Evolutionary conservation across 495 filamentous ascomycete genomes (phyloP).

Genomic region (Parachaetomium inaequale): DNA sequence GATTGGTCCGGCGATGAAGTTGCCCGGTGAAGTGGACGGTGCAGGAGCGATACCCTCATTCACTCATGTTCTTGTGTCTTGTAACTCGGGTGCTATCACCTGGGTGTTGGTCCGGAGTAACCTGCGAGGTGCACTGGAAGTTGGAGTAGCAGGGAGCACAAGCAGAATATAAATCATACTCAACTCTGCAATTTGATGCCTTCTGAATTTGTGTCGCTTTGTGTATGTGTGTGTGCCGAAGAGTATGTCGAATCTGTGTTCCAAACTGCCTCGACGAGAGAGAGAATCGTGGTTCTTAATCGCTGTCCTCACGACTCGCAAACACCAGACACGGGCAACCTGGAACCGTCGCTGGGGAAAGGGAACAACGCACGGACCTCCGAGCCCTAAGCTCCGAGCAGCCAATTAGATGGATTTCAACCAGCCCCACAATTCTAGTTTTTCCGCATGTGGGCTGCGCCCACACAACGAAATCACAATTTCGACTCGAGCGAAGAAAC

Average conservation of each 20-base stretch:
- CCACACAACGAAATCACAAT: slow-evolving; percentile 39
- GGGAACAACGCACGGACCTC: slow-evolving; percentile 16
- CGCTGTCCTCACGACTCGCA: too few species aligned
- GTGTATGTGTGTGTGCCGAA: background rate
- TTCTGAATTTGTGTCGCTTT: background rate
- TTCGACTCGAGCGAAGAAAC: slow-evolving; percentile 33
- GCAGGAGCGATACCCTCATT: background rate
- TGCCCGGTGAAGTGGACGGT: background rate
- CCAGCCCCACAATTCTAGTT: slow-evolving; percentile 33
- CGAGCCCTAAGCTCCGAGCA: slow-evolving; percentile 34
- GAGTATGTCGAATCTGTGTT: background rate
- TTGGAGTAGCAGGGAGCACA: background rate
- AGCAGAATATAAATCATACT: background rate
- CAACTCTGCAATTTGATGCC: background rate
- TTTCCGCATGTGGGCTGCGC: slow-evolving; percentile 32
- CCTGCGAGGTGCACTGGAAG: background rate
- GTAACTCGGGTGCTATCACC: background rate
- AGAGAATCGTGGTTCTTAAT: too few species aligned
- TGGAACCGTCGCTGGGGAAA: background rate
- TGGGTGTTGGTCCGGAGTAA: too few species aligned
- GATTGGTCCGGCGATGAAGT: background rate
- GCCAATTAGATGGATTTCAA: slow-evolving; percentile 21
- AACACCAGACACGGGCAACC: too few species aligned
- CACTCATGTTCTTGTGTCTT: background rate
- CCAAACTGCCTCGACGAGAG: too few species aligned